Conservation (phyloP, 1,284 basidiomycete genomes). For the Leccinum fuscescens region DNA sequence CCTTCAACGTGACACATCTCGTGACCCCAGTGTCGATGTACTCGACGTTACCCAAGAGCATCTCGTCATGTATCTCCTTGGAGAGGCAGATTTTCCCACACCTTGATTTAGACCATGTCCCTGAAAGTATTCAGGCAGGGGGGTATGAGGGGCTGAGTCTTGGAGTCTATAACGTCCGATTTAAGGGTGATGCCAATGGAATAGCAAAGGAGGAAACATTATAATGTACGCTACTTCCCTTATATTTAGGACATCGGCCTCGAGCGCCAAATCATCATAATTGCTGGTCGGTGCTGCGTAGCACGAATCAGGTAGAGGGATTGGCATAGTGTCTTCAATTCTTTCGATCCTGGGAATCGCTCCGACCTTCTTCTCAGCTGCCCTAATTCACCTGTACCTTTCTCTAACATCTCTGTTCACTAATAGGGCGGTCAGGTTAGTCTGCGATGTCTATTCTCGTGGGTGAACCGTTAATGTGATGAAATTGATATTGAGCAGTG, state of each 20-base stretch:
- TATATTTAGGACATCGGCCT: neutral
- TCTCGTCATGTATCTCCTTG: slow-evolving; percentile 23
- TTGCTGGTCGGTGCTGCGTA: neutral
- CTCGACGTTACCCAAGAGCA: slow-evolving; percentile 11
- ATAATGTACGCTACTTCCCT: slow-evolving; percentile 10
- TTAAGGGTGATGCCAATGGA: slow-evolving; percentile 11
- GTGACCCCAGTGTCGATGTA: slow-evolving; percentile 34
- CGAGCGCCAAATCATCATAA: neutral
- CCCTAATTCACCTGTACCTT: neutral
- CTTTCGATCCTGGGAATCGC: neutral
- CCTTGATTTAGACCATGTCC: slow-evolving; percentile 39
- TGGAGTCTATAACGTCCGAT: slow-evolving; percentile 30
- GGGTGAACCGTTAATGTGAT: neutral
- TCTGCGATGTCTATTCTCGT: neutral
- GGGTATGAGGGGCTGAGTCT: slow-evolving; percentile 33
- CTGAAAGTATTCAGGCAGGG: slow-evolving; percentile 33
- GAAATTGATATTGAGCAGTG: neutral
- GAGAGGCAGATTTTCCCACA: slow-evolving; percentile 34
- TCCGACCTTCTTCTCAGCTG: neutral
- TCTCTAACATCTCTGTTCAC: neutral
- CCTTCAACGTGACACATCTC: slow-evolving; percentile 23
- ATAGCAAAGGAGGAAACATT: neutral
- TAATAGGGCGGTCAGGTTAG: neutral
- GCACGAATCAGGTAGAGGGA: neutral
- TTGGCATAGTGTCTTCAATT: neutral